Conservation (phyloP, 352 stramenopile genomes). For the Phytophthora podocarpi region DNA sequence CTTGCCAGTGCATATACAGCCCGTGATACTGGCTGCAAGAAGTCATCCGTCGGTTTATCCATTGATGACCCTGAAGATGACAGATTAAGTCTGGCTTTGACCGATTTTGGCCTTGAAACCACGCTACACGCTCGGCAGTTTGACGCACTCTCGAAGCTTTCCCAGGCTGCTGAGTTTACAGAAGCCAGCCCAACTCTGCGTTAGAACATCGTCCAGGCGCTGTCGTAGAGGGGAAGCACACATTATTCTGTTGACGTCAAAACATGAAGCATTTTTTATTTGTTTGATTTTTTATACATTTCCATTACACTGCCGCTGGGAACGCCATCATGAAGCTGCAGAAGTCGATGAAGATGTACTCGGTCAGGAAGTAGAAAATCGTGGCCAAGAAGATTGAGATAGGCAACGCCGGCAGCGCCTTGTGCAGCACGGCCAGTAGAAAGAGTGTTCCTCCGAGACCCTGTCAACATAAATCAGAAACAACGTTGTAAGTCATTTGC, state of each 20-base stretch:
- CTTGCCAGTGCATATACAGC: slow-evolving; percentile 42
- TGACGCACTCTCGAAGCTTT: slow-evolving; percentile 4
- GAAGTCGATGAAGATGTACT: slow-evolving; percentile 86
- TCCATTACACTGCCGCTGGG: slow-evolving; percentile 53
- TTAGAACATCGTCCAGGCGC: too few relatives aligned
- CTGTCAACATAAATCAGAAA: slow-evolving; percentile 33
- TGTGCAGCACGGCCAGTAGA: slow-evolving; percentile 93
- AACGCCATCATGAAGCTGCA: slow-evolving; percentile 82
- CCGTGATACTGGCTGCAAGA: slow-evolving; percentile 4
- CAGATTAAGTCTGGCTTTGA: not conserved
- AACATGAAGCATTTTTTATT: slow-evolving; percentile 21
- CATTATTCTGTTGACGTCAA: slow-evolving; percentile 12
- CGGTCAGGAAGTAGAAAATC: slow-evolving; percentile 84
- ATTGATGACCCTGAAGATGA: not conserved
- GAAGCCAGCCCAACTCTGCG: not conserved
- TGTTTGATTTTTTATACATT: slow-evolving; percentile 22
- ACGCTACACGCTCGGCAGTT: slow-evolving; percentile 17
- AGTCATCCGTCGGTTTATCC: not conserved
- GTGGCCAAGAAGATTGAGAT: slow-evolving; percentile 92
- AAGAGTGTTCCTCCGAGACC: slow-evolving; percentile 95
- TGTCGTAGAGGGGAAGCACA: too few relatives aligned
- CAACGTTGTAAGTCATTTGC: not conserved
- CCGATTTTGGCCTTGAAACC: slow-evolving; percentile 12
- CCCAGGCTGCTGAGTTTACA: not conserved
- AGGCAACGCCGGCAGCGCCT: slow-evolving; percentile 94